A percentile compares a stretch with the other conserved stretches of the same genome.
phyloP scores from a whole-genome alignment of 768 basidiomycete genomes.

The Cantharellus anzutake region DNA sequence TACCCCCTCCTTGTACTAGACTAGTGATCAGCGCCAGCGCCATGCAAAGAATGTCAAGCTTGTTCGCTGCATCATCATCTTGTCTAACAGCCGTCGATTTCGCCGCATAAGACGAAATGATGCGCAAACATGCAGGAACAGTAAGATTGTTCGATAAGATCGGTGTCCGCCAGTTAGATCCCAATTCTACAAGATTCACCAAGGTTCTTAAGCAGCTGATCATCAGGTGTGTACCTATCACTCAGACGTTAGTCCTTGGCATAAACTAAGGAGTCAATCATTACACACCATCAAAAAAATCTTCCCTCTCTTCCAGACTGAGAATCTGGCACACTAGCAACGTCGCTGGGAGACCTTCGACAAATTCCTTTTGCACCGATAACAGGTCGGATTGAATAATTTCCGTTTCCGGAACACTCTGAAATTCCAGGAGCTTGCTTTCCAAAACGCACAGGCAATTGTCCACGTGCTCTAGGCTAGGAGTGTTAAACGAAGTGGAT shows the following conservation, averaged over 20 bases:
- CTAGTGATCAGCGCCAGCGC: conserved; percentile 60
- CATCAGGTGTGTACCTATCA: conserved; percentile 9
- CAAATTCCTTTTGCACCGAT: no score
- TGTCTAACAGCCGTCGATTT: conserved; percentile 5
- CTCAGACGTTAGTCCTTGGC: no score
- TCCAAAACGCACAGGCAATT: conserved; percentile 8
- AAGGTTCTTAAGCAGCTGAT: conserved; percentile 45
- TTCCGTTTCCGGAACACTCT: neutral
- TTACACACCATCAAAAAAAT: no score
- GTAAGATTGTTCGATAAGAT: conserved; percentile 29
- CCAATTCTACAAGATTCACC: conserved; percentile 49
- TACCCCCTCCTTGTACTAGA: conserved; percentile 30
- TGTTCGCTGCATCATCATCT: conserved; percentile 19
- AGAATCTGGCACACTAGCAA: conserved; percentile 25
- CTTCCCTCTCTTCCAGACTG: conserved; percentile 12
- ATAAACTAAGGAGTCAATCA: no score
- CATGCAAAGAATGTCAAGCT: conserved; percentile 56
- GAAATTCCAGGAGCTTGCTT: neutral
- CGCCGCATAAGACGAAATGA: conserved; percentile 22
- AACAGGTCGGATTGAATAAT: neutral
- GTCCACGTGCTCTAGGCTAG: conserved; percentile 29
- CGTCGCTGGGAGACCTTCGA: conserved; percentile 1
- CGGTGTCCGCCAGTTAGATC: conserved; percentile 33
- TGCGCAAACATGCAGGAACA: conserved; percentile 29
- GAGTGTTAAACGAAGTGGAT: conserved; percentile 11